Evolutionary conservation across 441 rosid genomes (phyloP), one percentile per base, ranked within the genome.

Genomic region (Aleurites moluccanus): DNA sequence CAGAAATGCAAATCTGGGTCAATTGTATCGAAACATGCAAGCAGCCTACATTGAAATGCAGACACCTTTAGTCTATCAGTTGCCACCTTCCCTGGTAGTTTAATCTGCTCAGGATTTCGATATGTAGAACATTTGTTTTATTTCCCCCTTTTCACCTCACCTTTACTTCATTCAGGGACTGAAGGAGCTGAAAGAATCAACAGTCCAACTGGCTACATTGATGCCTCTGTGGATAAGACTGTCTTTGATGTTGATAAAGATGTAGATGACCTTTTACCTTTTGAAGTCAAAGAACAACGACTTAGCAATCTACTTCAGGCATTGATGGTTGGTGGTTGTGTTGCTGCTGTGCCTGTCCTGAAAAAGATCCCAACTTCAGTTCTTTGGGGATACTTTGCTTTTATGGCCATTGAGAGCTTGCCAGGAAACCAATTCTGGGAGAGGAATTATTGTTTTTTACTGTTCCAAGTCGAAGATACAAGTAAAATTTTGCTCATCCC

Each of bases 351-450:
- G 96, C 96, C 96, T 60, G 50, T 91, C 27, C 80, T 91, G 69
- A 89, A 91, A 81, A 89, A 83, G 85, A 91, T 91, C 79, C 95
- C 95, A 21, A 81, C 92, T 67, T 88, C 95, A 38, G 95, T 90
- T 69, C 91, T 90, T 49, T 90, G 96, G 96, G 96, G 96, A 44
- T 90, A 90, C 82, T 90, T 90, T 83, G 96, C 96, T 66, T 91
- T 86, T 77, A 91, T 91, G 96, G 96, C 96, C 64, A 89, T 86
- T 70, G 96, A 91, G 69, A 91, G 89, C 83, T 83, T 91, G 85
- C 96, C 96, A 3, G 96, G 96, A 64, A 91, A 91, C 75, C 96
- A 91, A 73, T 89, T 88, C 59, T 91, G 96, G 96, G 96, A 91
- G 86, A 86, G 96, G 84, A 88, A 77, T 75, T 91, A 74, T 79